Conservation (phyloP, 495 filamentous ascomycete species). For the Neurospora sp. region DNA sequence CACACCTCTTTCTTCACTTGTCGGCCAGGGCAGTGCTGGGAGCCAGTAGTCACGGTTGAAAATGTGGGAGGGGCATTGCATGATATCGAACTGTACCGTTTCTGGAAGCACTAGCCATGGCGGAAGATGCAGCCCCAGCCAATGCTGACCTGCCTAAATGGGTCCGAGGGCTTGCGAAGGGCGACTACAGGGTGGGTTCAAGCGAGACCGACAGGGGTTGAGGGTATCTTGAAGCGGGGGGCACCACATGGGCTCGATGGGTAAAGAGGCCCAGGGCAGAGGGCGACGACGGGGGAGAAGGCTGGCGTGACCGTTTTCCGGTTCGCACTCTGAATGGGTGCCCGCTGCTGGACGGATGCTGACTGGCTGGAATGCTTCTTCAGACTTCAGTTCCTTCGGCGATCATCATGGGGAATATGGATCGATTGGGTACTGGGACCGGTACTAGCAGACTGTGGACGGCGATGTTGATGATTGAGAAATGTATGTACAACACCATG, state of each 20-base stretch:
- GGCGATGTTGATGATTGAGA: not conserved
- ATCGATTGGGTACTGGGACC: not conserved
- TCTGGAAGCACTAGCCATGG: constrained; percentile 15
- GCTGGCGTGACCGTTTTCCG: not conserved
- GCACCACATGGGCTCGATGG: not conserved
- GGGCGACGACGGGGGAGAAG: not conserved
- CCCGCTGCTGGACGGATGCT: not conserved
- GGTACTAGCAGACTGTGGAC: not conserved
- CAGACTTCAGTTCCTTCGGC: not conserved
- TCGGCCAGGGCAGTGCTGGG: not conserved
- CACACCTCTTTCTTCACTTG: not conserved
- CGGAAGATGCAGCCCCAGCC: constrained; percentile 20
- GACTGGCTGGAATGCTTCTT: not conserved
- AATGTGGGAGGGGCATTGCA: not conserved
- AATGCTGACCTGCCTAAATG: constrained; percentile 29
- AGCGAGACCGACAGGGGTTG: constrained; percentile 11
- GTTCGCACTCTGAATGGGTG: not conserved
- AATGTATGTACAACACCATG: not conserved
- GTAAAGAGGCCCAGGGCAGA: constrained; percentile 11
- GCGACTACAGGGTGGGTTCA: not conserved
- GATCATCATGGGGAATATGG: not conserved
- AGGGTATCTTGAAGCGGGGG: constrained; percentile 17
- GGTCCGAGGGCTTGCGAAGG: constrained; percentile 21
- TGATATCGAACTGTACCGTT: constrained; percentile 5
- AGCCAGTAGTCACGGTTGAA: not conserved